phyloP scores from a whole-genome alignment of 805 yeast species.

The Yueomyces sinensis region DNA sequence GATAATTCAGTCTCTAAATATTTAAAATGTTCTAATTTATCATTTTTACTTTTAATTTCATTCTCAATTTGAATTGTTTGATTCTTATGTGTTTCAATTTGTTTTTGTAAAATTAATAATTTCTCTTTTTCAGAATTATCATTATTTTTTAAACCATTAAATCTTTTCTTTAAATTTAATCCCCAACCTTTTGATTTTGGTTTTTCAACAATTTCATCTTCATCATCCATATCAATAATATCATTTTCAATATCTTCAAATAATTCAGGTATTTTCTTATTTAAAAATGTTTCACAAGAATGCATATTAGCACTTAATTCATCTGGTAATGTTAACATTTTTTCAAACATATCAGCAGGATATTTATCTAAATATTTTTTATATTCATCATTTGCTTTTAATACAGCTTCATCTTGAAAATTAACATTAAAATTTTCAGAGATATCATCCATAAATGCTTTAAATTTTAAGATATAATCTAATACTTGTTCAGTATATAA shows the following conservation, averaged over 20 bases:
- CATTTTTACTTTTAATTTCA: slow-evolving; percentile 1
- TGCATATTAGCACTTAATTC: slow-evolving; percentile 6
- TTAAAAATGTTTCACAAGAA: slow-evolving; percentile 6
- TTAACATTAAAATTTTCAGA: slow-evolving; percentile 54
- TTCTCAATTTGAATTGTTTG: slow-evolving; percentile 1
- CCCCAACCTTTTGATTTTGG: background rate
- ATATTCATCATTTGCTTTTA: slow-evolving; percentile 39
- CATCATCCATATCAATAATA: background rate
- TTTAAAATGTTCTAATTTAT: slow-evolving; percentile 1
- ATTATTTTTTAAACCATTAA: background rate
- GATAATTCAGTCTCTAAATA: background rate
- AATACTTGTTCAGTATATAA: slow-evolving; percentile 8
- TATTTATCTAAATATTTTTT: slow-evolving; percentile 13
- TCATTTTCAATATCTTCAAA: slow-evolving; percentile 1
- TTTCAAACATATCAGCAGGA: slow-evolving; percentile 1
- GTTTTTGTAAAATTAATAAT: slow-evolving; percentile 4
- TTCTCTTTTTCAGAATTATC: background rate
- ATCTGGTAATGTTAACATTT: slow-evolving; percentile 5
- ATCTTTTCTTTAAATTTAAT: background rate
- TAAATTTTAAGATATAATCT: slow-evolving; percentile 25
- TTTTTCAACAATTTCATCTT: background rate
- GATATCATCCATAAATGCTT: slow-evolving; percentile 32
- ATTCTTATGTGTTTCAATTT: slow-evolving; percentile 4
- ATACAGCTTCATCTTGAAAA: slow-evolving; percentile 64
- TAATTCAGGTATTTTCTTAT: slow-evolving; percentile 6